phyloP scores from a whole-genome alignment of 2,329 filamentous ascomycete genomes.

The Hirsutella rhossiliensis region DNA sequence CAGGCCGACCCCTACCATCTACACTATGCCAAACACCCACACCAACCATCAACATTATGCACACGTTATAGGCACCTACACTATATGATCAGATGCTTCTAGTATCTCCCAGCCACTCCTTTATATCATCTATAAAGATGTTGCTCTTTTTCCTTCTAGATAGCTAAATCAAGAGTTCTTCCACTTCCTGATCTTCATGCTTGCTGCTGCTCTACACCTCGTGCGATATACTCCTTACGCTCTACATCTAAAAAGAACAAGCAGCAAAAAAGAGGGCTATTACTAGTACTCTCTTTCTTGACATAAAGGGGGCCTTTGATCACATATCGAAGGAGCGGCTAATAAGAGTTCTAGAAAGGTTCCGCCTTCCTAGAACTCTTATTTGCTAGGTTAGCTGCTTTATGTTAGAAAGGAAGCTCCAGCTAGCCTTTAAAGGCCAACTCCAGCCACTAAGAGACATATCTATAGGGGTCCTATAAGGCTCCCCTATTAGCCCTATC shows the following conservation, averaged over 20 bases:
- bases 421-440: background rate
- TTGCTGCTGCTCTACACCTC: no score
- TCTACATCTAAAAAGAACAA: background rate
- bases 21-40: no score
- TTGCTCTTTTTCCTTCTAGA: no score
- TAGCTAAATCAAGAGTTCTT: no score
- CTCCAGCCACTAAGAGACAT: background rate
- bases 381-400: background rate
- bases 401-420: no score
- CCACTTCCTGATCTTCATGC: no score
- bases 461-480: background rate
- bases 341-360: background rate
- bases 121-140: no score
- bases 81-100: no score
- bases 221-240: background rate
- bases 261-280: background rate
- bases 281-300: background rate
- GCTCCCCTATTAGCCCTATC: background rate
- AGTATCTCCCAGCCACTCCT: no score
- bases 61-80: no score
- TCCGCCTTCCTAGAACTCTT: background rate
- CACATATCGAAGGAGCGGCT: background rate
- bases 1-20: no score
- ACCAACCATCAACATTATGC: no score
- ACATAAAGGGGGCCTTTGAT: background rate